Base-by-base conservation (phyloP, 345 rosid genomes). In the Citrus sinensis region DNA sequence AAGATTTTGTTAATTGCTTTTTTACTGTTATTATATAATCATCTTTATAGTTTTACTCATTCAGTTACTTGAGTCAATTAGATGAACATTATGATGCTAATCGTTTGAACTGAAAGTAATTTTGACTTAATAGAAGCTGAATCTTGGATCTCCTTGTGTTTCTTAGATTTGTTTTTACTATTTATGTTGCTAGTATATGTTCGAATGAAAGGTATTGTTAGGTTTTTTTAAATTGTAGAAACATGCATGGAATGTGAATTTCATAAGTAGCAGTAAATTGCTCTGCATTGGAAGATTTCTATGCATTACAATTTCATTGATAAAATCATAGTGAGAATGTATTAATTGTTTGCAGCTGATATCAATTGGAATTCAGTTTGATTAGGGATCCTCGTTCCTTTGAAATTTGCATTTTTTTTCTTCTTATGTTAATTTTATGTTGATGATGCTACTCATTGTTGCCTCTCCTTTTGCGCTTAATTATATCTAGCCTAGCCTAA, bases 1-100 rank as follows among this genome's bases (percentile, higher is more conserved):
- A 84, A 88, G 95, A 70, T 80, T 81, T 79, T 14, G 1, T 32
- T 69, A 24, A n/a, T 67, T 77, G 62, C 37, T 61, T 30, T 35
- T 1, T 3, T 67, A 22, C 32, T 42, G 62, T 34, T 64, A 7
- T 5, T 6, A 32, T 25, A 7, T 40, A 32, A 19, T 34, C 42
- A 32, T 39, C 40, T 42, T 30, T 63, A 25, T 34, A 0, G 24
- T 49, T 49, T 49, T 25, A 7, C 59, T 8, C 61, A 51, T 11
- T 40, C 42, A 63, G 10, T 66, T 63, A 20, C 19, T 65, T 73
- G 61, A 73, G 61, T 65, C 40, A 32, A 68, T n/a, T 67, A 29
- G 55, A 56, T 71, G 58, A 35, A 20, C 56, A 6, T n/a, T 73
- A 13, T 13, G 76, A 73, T 24, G 76, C 35, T 24, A 73, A 39